A percentile compares a stretch with the other conserved stretches of the same genome.
Conservation (phyloP, 192 early-diverging fungal species). For the Podila epigama region DNA sequence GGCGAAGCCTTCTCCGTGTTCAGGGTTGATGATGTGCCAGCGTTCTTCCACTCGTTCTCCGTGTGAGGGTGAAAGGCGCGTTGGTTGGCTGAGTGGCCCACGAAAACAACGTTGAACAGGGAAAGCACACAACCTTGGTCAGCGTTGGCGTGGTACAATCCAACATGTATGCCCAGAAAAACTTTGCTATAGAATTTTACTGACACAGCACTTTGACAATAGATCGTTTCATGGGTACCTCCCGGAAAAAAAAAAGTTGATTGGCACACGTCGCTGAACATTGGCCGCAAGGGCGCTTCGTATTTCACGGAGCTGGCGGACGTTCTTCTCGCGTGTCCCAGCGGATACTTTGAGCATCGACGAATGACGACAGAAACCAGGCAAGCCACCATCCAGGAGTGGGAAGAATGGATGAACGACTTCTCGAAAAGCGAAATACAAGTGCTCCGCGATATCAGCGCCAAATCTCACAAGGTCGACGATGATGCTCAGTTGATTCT, state of each 20-base stretch:
- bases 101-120: slow-evolving; percentile 28
- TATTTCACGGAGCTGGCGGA: slow-evolving; percentile 14
- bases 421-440: slow-evolving; percentile 14
- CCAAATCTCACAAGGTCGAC: slow-evolving; percentile 12
- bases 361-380: slow-evolving; percentile 10
- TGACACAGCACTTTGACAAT: background rate
- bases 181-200: slow-evolving; percentile 12
- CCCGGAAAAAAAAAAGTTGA: slow-evolving; percentile 3
- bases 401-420: slow-evolving; percentile 1
- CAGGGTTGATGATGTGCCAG: slow-evolving; percentile 27
- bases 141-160: slow-evolving; percentile 14
- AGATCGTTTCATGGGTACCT: background rate
- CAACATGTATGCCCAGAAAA: slow-evolving; percentile 3
- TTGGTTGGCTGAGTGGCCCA: slow-evolving; percentile 36
- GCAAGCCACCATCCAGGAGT: slow-evolving; percentile 19
- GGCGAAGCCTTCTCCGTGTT: slow-evolving; percentile 14
- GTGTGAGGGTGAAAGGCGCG: slow-evolving; percentile 34
- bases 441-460: slow-evolving; percentile 15
- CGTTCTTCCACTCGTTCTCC: slow-evolving; percentile 29
- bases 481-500: slow-evolving; percentile 25
- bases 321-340: slow-evolving; percentile 10
- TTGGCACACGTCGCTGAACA: slow-evolving; percentile 17
- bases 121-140: slow-evolving; percentile 35
- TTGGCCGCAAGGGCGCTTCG: slow-evolving; percentile 6
- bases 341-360: slow-evolving; percentile 35